These are phyloP conservation scores for Pyrrhoderma noxium DNA, from an alignment of 1,284 basidiomycete species.

Conservation along the genomic window DNA sequence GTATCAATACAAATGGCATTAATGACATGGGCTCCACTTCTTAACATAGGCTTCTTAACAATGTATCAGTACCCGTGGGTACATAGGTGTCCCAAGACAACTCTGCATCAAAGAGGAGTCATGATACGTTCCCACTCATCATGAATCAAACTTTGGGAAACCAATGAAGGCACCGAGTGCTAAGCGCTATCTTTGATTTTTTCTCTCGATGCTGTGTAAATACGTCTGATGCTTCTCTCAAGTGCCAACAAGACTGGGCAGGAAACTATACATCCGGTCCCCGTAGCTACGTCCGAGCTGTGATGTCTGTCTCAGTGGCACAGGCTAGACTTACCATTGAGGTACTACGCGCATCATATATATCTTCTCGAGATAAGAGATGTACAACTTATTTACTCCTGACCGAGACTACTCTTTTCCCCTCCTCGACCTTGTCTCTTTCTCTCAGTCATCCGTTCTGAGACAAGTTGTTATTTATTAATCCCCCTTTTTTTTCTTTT, in stretches of 20 bases:
- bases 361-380: not conserved
- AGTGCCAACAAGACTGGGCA: too few species aligned
- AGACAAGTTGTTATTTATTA: not conserved
- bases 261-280: not conserved
- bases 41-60: too few species aligned
- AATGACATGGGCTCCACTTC: too few species aligned
- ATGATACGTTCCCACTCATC: conserved; percentile 8
- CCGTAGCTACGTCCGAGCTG: conserved; percentile 5
- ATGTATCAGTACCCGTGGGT: too few species aligned
- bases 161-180: not conserved
- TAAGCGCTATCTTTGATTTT: conserved; percentile 5
- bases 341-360: conserved; percentile 3
- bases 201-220: not conserved
- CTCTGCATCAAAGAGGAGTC: not conserved
- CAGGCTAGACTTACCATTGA: conserved; percentile 4
- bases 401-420: conserved; percentile 5
- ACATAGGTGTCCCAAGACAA: too few species aligned
- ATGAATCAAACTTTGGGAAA: not conserved
- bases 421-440: conserved; percentile 3
- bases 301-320: not conserved
- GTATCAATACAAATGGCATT: too few species aligned
- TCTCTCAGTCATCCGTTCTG: conserved; percentile 9
- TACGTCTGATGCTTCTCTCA: too few species aligned
- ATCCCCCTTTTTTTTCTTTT: conserved; percentile 12
- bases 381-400: conserved; percentile 1